phyloP scores from a whole-genome alignment of 2,329 filamentous ascomycete genomes.

The Shiraia bambusicola region DNA sequence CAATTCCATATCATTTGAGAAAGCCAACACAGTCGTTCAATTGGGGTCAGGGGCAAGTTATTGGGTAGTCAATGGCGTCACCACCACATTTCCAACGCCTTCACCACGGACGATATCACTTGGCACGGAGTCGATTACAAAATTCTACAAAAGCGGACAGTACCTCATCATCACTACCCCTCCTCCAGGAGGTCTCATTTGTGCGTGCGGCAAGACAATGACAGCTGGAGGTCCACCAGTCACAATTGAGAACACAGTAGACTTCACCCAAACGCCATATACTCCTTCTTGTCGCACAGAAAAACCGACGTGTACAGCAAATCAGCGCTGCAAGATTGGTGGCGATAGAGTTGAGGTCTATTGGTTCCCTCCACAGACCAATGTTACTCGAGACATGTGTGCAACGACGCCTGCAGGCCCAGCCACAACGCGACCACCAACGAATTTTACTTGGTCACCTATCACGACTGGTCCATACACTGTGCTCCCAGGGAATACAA shows the following conservation, averaged over 20 bases:
- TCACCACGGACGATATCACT: slow-evolving; percentile 11
- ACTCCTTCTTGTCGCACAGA: slow-evolving; percentile 19
- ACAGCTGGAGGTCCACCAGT: slow-evolving; percentile 14
- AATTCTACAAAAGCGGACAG: slow-evolving; percentile 1
- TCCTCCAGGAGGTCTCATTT: slow-evolving; percentile 11
- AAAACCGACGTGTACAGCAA: slow-evolving; percentile 17
- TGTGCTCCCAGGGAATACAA: slow-evolving; percentile 14
- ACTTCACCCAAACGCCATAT: slow-evolving; percentile 17
- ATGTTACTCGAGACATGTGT: slow-evolving; percentile 18
- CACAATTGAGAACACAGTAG: slow-evolving; percentile 12
- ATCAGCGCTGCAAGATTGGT: slow-evolving; percentile 12
- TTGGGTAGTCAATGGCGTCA: slow-evolving; percentile 13
- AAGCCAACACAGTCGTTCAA: slow-evolving; percentile 13
- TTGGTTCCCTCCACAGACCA: slow-evolving; percentile 19
- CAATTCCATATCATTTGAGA: slow-evolving; percentile 10
- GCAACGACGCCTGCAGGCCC: slow-evolving; percentile 9
- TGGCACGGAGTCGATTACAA: slow-evolving; percentile 12
- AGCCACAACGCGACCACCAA: slow-evolving; percentile 13
- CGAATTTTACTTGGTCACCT: slow-evolving; percentile 18
- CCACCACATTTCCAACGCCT: slow-evolving; percentile 14
- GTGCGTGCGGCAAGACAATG: slow-evolving; percentile 13
- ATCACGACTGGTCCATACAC: slow-evolving; percentile 20
- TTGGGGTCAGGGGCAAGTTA: slow-evolving; percentile 12
- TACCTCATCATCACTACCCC: slow-evolving; percentile 15
- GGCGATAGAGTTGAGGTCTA: slow-evolving; percentile 17